Percentiles rank a stretch among this genome's conserved stretches.
Conservation (phyloP, 305 asterid species). For the Solanum hybrid region DNA sequence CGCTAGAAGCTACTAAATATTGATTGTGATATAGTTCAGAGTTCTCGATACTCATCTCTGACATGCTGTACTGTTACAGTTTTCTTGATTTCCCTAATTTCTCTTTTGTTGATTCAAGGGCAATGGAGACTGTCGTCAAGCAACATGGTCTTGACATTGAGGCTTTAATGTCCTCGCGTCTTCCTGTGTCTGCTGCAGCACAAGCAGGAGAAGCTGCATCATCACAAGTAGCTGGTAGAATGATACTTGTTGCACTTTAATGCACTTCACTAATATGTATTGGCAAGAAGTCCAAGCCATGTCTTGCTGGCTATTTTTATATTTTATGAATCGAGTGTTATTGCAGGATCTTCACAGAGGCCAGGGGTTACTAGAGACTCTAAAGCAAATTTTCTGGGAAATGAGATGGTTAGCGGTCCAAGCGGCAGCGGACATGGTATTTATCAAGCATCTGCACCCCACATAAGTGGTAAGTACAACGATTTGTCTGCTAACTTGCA, state of each 20-base stretch:
- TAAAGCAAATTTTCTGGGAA: slow-evolving; percentile 43
- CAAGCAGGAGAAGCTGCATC: slow-evolving; percentile 73
- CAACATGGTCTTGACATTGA: slow-evolving; percentile 91
- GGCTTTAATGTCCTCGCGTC: slow-evolving; percentile 76
- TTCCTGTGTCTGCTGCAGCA: slow-evolving; percentile 62
- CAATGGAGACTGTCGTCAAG: slow-evolving; percentile 97
- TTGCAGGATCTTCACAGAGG: slow-evolving; percentile 57
- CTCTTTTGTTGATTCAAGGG: slow-evolving; percentile 39
- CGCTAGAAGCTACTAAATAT: background rate
- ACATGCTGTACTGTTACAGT: slow-evolving; percentile 1
- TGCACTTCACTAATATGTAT: background rate
- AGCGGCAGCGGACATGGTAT: slow-evolving; percentile 58
- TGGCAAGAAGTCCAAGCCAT: background rate
- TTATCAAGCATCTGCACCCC: slow-evolving; percentile 52
- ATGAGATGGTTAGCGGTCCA: slow-evolving; percentile 45
- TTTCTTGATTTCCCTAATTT: background rate
- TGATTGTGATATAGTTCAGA: background rate
- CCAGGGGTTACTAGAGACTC: slow-evolving; percentile 48
- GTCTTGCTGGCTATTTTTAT: background rate
- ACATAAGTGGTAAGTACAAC: slow-evolving; percentile 31
- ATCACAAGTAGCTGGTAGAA: slow-evolving; percentile 66
- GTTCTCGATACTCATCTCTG: background rate
- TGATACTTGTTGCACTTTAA: background rate
- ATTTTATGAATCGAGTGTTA: slow-evolving; percentile 15
- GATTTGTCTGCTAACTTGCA: slow-evolving; percentile 2